A percentile compares a stretch with the other conserved stretches of the same genome.
Evolutionary conservation across 1,139 yeast species (phyloP).

Genomic region (Komagataea norvegica): DNA sequence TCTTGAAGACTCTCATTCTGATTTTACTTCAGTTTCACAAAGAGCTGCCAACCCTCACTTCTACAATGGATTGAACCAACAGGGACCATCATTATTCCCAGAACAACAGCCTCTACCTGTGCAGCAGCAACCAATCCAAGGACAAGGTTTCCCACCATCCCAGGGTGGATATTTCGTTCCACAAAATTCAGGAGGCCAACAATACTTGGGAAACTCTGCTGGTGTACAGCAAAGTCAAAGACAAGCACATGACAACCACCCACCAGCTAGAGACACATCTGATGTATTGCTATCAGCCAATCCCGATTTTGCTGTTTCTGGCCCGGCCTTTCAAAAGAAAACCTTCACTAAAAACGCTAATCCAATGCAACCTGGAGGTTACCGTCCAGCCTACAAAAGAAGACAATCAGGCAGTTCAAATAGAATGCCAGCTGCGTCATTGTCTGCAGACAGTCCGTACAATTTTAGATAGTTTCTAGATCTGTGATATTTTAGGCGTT

Average conservation of each 20-base stretch:
- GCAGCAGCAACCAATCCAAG: constrained; percentile 11
- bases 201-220: constrained; percentile 14
- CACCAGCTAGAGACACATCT: constrained; percentile 35
- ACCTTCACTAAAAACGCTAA: constrained; percentile 23
- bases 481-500: too few relatives aligned
- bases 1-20: constrained; percentile 38
- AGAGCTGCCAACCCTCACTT: constrained; percentile 65
- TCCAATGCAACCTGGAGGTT: constrained; percentile 21
- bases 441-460: constrained; percentile 26
- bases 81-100: constrained; percentile 22
- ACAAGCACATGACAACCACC: constrained; percentile 11
- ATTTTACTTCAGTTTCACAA: constrained; percentile 78
- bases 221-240: too few relatives aligned
- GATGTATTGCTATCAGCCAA: constrained; percentile 46
- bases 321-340: constrained; percentile 27
- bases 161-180: constrained; percentile 5
- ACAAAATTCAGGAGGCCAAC: constrained; percentile 10
- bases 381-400: constrained; percentile 36
- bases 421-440: constrained; percentile 29
- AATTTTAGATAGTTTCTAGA: constrained; percentile 17
- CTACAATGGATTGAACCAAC: constrained; percentile 22
- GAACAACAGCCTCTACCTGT: constrained; percentile 9
- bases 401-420: constrained; percentile 23
- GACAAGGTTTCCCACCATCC: constrained; percentile 4
- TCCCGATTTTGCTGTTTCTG: constrained; percentile 46